Evolutionary conservation across 768 basidiomycete species (phyloP), one percentile per base, ranked within the genome.

Genomic region (Gymnopilus junonius): DNA sequence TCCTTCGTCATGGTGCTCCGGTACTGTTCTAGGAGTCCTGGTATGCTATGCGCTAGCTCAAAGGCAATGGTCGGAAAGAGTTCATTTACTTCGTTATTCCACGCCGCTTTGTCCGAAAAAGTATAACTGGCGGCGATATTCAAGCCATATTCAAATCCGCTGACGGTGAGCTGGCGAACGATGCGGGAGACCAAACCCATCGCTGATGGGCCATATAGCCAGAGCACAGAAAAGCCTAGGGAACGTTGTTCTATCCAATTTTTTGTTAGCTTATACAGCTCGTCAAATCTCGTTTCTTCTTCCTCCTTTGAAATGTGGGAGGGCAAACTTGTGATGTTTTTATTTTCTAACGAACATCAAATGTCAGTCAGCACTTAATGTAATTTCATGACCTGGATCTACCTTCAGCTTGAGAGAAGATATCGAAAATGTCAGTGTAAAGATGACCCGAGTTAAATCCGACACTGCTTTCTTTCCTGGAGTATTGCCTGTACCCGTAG

Each of bases 101-200:
- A 56, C 12, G 61, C 61, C 27, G 61, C 61, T 27, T 55, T 62
- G 12, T 62, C 61, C 20, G 61, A 62, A 23, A 62, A 62, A 1
- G 54, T 56, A 21, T 40, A 62, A 31, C 34, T 56, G 1, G 61
- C 55, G 17, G 27, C 42, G 43, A 62, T 42, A 20, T 62, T n/a
- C n/a, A n/a, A n/a, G n/a, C n/a, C 17, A 14, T 14, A 25, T 27
- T 31, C 34, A 7, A 35, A 42, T 10, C n/a, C 46, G 34, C 32
- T 29, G 31, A 27, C 12, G 4, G 60, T 53, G 11, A 61, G 42
- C 23, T 55, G 60, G 14, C 55, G 32, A 39, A 48, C 42, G 32
- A 62, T 8, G 23, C 35, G 25, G n/a, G 42, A 46, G 15, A 56
- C 61, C 61, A 62, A 55, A 11, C 31, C 29, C 43, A 46, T 56